Base-by-base conservation (phyloP, 495 filamentous ascomycete species). In the Monascus purpureus region DNA sequence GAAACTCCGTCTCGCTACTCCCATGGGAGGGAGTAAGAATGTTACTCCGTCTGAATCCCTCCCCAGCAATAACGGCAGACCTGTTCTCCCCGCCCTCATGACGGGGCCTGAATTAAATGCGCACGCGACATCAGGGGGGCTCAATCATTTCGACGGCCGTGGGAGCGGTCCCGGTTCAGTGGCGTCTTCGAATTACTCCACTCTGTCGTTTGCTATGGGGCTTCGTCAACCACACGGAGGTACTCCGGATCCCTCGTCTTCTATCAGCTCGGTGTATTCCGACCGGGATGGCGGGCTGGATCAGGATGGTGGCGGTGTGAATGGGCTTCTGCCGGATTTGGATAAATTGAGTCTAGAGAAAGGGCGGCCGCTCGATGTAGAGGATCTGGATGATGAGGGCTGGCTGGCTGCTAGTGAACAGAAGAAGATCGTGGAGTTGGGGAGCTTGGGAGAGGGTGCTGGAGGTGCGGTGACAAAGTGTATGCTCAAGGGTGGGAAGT, bases 401-500 rank as follows among this genome's bases (percentile, higher is more conserved):
- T 97, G 92, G 90, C 73, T 78, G 44, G 86, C 88, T 12, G 92
- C 86, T 17, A 90, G 83, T 45, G 74, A 78, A 47, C 80, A 88
- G 46, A 82, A 82, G 47, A 72, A 82, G 49, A 86, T 97, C 36
- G 56, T 79, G 25, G 85, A 96, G 57, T 50, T 94, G 25, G 92
- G 92, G 6, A 84, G 81, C 47, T 58, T 97, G 26, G 90, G 90
- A 34, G 90, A 97, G 55, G 90, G 90, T 38, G 87, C 92, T 28
- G 90, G 90, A 32, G 90, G 90, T 46, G 90, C 90, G 6, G 90
- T 97, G 22, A 96, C 92, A 20, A 75, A 78, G 43, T 93, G 84
- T 54, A 79, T 72, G 52, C 64, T 97, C 35, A 82, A 81, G 49
- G 84, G 81, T 15, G 84, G 84, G 27, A 93, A 90, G 56, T 96